Percentiles rank a stretch among this genome's conserved stretches.
These are phyloP conservation scores for Malus orientalis DNA, from an alignment of 306 rosid species.

Conservation along the genomic window DNA sequence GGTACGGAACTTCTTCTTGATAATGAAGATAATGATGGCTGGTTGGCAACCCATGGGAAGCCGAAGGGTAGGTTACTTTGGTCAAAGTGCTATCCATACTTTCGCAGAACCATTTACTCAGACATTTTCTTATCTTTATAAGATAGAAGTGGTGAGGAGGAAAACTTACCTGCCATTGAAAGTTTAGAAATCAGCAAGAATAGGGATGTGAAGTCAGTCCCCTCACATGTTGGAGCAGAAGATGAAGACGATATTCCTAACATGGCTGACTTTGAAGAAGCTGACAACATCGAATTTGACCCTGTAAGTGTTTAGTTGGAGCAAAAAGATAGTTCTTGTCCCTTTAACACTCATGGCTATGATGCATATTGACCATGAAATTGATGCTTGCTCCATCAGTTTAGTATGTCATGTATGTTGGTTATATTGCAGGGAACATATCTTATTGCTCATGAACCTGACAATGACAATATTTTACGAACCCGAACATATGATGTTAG, in stretches of 20 bases:
- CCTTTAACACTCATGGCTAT: not conserved
- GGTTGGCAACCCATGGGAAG: constrained; percentile 96
- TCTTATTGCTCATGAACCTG: constrained; percentile 80
- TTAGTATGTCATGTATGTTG: not conserved
- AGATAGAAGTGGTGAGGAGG: constrained; percentile 64
- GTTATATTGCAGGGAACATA: constrained; percentile 31
- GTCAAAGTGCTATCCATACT: not conserved
- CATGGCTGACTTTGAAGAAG: constrained; percentile 73
- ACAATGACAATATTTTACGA: constrained; percentile 80
- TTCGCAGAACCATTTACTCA: constrained; percentile 3
- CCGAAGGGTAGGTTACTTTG: constrained; percentile 57
- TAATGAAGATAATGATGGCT: constrained; percentile 87
- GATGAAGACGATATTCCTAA: constrained; percentile 92
- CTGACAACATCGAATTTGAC: constrained; percentile 69
- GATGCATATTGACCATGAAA: not conserved
- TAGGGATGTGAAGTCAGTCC: constrained; percentile 32
- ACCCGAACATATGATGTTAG: constrained; percentile 91
- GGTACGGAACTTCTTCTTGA: constrained; percentile 92
- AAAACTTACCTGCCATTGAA: constrained; percentile 81
- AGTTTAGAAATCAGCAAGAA: constrained; percentile 63
- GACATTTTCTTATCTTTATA: constrained; percentile 24
- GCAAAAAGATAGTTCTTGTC: not conserved
- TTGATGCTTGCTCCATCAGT: not conserved
- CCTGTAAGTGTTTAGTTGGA: constrained; percentile 26
- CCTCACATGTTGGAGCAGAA: constrained; percentile 50